Evolutionary conservation across 2,329 filamentous ascomycete genomes (phyloP).

Genomic region (Alternaria sp.): DNA sequence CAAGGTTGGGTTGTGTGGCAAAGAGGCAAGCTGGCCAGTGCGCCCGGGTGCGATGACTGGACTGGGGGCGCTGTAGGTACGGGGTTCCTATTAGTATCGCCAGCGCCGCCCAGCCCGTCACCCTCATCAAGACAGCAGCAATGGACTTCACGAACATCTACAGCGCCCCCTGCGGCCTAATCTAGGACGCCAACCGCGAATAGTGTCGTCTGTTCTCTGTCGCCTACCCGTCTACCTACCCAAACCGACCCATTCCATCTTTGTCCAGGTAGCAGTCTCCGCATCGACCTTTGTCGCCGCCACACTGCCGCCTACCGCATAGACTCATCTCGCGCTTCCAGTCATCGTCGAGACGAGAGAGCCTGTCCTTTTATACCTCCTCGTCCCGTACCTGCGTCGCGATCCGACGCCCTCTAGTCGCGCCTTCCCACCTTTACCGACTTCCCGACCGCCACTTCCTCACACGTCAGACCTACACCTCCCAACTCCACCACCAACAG

Average conservation of each 20-base stretch:
- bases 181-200: constrained; percentile 31
- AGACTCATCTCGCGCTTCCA: constrained; percentile 26
- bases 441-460: constrained; percentile 38
- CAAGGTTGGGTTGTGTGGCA: constrained; percentile 23
- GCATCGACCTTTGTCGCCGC: constrained; percentile 34
- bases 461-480: constrained; percentile 33
- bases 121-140: constrained; percentile 38
- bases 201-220: constrained; percentile 28
- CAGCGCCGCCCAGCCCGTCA: constrained; percentile 32
- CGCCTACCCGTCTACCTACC: constrained; percentile 14
- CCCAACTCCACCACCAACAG: constrained; percentile 19
- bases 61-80: constrained; percentile 26
- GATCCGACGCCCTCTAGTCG: constrained; percentile 6
- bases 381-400: constrained; percentile 20
- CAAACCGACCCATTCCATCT: constrained; percentile 24
- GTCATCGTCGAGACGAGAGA: constrained; percentile 24
- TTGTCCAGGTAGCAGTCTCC: constrained; percentile 34
- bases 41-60: constrained; percentile 32
- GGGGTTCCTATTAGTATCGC: constrained; percentile 39
- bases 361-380: constrained; percentile 19
- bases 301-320: constrained; percentile 38
- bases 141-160: constrained; percentile 44
- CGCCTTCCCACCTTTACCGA: constrained; percentile 25
- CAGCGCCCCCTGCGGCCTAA: constrained; percentile 40
- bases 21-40: constrained; percentile 28